Evolutionary conservation across 2,329 filamentous ascomycete genomes (phyloP), one percentile per base, ranked within the genome.

Genomic region (Alternaria novae-zelandiae): DNA sequence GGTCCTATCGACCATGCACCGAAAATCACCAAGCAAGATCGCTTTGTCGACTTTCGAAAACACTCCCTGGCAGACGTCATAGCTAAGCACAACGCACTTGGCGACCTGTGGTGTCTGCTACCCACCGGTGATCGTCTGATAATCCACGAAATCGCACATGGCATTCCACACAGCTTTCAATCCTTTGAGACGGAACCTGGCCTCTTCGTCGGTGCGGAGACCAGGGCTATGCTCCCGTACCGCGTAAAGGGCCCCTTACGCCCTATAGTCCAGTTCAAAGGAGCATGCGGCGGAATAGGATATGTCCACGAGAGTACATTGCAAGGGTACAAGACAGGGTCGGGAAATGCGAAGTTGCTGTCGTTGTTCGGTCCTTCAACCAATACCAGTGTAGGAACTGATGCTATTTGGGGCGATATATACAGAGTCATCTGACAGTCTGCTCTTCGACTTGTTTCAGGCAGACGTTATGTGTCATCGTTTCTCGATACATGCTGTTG

Each of bases 21-120:
- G 1, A 97, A 97, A 75, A 87, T 97, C 63, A 87, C 81, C 1
- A 86, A 90, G 59, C 80, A 84, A 6, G 88, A 95, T 70, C 82
- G 83, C 2, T 86, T 88, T 62, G 80, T 97, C 8, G 80, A 89
- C 64, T 93, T 90, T 85, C 49, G 68, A 1, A 78, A 72, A 4
- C 88, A 87, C 84, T 81, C 81, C 1, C 80, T 84, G n/a, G 79
- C 82, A 4, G 84, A 87, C 1, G 84, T 94, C 15, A 74, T 81
- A 6, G 83, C 86, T 6, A 84, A 87, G 6, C 82, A 87, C 54
- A 84, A 86, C 9, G 89, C 90, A 0, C 81, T 95, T 13, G 89
- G 89, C 0, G 82, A 87, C 5, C 77, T 92, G 6, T 96, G 92
- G 92, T 90, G 81, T 32, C 25, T 54, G 3, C 57, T 78, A 20